A percentile compares a stretch with the other conserved stretches of the same genome.
phyloP scores from a whole-genome alignment of 192 early-diverging fungal genomes.

The Geranomyces michiganensis region DNA sequence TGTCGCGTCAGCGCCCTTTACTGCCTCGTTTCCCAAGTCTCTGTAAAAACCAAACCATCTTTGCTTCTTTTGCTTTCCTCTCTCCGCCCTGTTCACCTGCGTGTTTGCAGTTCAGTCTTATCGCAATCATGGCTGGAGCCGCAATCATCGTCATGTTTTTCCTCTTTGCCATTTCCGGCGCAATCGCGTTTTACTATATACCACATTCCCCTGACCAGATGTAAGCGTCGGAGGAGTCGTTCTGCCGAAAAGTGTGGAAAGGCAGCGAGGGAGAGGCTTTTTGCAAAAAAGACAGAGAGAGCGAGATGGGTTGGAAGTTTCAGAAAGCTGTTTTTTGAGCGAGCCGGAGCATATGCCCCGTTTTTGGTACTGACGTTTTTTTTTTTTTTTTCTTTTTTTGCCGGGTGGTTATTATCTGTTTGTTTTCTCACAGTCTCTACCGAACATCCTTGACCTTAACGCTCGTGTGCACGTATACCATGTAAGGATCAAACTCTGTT shows the following conservation, averaged over 20 bases:
- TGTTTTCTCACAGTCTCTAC: slow-evolving; percentile 50
- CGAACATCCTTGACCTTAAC: slow-evolving; percentile 63
- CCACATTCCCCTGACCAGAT: slow-evolving; percentile 66
- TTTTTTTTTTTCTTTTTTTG: no score
- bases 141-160: slow-evolving; percentile 58
- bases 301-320: not conserved
- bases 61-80: no score
- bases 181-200: slow-evolving; percentile 54
- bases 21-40: no score
- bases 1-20: no score
- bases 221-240: no score
- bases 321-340: not conserved
- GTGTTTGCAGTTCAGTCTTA: no score
- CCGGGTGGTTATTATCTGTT: no score
- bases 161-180: slow-evolving; percentile 46
- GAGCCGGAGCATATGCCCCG: no score
- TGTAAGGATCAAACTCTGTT: slow-evolving; percentile 49
- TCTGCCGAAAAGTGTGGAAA: not conserved
- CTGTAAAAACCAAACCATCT: no score
- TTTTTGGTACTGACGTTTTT: not conserved
- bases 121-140: slow-evolving; percentile 24
- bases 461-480: slow-evolving; percentile 60
- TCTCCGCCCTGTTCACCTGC: slow-evolving; percentile 1
- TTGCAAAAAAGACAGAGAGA: not conserved
- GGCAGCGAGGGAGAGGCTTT: not conserved